Percentiles rank a stretch among this genome's conserved stretches.
These are phyloP conservation scores for Parachaetomium inaequale DNA, from an alignment of 495 filamentous ascomycete genomes.

Conservation along the genomic window DNA sequence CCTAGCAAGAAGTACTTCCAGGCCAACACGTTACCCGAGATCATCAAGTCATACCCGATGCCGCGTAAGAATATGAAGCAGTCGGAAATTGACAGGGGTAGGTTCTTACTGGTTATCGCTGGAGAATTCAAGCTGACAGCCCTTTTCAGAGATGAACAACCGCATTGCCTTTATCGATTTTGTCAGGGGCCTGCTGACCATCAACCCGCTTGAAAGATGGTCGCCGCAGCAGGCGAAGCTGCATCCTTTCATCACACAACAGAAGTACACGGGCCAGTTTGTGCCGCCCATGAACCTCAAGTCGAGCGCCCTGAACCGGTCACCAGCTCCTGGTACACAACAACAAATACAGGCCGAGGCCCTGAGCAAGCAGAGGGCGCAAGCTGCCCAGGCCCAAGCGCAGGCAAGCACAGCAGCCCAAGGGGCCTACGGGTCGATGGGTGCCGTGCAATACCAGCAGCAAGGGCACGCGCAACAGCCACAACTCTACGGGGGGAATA, in stretches of 20 bases:
- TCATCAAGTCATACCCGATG: constrained; percentile 96
- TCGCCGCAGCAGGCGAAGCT: constrained; percentile 96
- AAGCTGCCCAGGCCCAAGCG: constrained; percentile 62
- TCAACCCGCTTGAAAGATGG: constrained; percentile 96
- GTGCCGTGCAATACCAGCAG: constrained; percentile 42
- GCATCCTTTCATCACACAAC: constrained; percentile 98
- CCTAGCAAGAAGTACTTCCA: constrained; percentile 99
- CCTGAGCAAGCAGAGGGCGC: constrained; percentile 79
- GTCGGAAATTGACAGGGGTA: constrained; percentile 92
- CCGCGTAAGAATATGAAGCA: constrained; percentile 99
- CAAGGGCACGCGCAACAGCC: constrained; percentile 45
- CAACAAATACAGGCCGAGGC: constrained; percentile 95
- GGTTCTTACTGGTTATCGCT: constrained; percentile 22
- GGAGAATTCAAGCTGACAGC: constrained; percentile 6
- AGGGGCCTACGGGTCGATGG: constrained; percentile 43
- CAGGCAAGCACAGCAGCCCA: constrained; percentile 55
- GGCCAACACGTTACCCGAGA: constrained; percentile 88
- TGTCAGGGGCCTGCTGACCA: constrained; percentile 88
- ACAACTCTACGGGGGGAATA: constrained; percentile 66
- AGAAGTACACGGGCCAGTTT: constrained; percentile 93
- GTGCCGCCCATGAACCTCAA: constrained; percentile 97
- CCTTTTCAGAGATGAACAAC: constrained; percentile 84
- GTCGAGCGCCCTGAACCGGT: constrained; percentile 73
- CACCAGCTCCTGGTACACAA: constrained; percentile 92
- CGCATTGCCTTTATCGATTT: constrained; percentile 99